phyloP scores from a whole-genome alignment of 1,139 yeast species.

The Blastobotrys persicus region DNA sequence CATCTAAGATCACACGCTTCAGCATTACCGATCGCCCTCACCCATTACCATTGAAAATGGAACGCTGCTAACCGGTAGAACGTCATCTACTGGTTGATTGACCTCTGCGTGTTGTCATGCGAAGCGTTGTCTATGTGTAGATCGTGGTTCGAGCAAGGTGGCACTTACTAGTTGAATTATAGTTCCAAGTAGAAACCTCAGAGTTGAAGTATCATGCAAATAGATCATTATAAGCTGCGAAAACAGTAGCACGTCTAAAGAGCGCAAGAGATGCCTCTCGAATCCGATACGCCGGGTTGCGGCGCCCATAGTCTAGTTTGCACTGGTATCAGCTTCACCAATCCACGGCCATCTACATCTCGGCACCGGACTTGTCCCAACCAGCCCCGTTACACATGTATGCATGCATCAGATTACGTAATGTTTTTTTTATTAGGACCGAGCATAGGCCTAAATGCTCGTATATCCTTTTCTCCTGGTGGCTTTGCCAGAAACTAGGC shows the following conservation, averaged over 20 bases:
- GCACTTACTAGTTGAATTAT: constrained; percentile 24
- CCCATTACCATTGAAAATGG: too few relatives aligned
- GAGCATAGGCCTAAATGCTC: too few relatives aligned
- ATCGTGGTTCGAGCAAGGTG: not conserved
- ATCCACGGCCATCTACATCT: not conserved
- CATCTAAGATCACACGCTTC: too few relatives aligned
- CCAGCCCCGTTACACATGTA: not conserved
- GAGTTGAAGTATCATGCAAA: constrained; percentile 29
- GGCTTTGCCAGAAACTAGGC: too few relatives aligned
- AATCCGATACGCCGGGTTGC: constrained; percentile 24
- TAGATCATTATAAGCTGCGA: constrained; percentile 30
- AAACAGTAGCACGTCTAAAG: constrained; percentile 26
- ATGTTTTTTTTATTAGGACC: too few relatives aligned
- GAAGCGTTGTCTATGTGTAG: too few relatives aligned
- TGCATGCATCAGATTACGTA: not conserved
- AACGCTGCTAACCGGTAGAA: too few relatives aligned
- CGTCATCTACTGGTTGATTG: too few relatives aligned
- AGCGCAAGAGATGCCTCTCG: constrained; percentile 26
- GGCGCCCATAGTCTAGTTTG: constrained; percentile 1
- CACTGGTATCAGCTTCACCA: too few relatives aligned
- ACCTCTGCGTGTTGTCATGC: too few relatives aligned
- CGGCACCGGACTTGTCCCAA: not conserved
- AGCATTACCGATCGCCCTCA: too few relatives aligned
- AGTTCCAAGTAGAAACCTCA: constrained; percentile 27
- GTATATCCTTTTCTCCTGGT: too few relatives aligned